Base-by-base conservation (phyloP, 1,284 basidiomycete species). In the Trametes pubescens region DNA sequence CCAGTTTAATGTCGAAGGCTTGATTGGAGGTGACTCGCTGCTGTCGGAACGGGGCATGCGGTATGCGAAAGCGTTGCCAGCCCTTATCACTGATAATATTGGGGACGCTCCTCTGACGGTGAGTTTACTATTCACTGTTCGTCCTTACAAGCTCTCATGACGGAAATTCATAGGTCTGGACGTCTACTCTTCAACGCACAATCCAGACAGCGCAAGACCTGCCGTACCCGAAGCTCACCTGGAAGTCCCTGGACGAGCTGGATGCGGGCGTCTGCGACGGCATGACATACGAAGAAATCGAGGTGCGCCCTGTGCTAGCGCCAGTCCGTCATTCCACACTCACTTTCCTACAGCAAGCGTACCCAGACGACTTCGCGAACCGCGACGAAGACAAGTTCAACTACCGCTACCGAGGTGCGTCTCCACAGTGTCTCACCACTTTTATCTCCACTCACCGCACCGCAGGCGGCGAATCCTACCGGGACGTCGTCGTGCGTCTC, bases 311-410 rank as follows among this genome's bases (percentile, higher is more conserved):
- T 34, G 9, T 32, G 14, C 4, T 22, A 0, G 18, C 59, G 29
- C 16, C 21, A 1, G 6, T 37, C 22, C 57, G 9, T 24, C 11
- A 2, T 16, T 22, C 13, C 18, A 0, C n/a, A 16, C 13, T 40
- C 32, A 7, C 22, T 6, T 32, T 8, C 14, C 24, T 43, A 8
- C 75, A 96, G 92, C 87, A 90, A 82, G 90, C 90, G 56, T 99
- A 99, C 75, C 98, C 98, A 0, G 98, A 99, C 69, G 98, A 99
- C 78, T 99, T 97, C 75, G 96, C 95, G n/a, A 95, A 95, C 74
- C 89, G 98, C 29, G 98, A 99, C 74, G 96, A 99, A 60, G 98
- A 99, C 82, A 99, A 99, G 79, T 99, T 98, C 80, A 99, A 99
- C 80, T 99, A 99, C 77, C 89, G 98, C 26, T 99, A 99, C 79